Evolutionary conservation across 164 flowering plant species (phyloP).

Genomic region (Chloranthus sessilifolius): DNA sequence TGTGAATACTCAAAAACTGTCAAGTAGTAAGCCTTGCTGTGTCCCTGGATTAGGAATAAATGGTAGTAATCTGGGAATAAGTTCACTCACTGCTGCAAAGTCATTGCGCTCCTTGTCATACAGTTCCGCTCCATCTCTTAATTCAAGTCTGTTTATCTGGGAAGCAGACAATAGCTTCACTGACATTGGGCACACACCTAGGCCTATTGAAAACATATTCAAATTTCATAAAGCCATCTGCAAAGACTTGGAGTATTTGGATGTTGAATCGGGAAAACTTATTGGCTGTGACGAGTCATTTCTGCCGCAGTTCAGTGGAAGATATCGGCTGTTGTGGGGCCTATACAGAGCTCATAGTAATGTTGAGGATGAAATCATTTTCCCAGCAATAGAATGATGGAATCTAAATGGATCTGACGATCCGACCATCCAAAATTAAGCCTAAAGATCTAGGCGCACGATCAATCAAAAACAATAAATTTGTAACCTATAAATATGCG

Average conservation of each 20-base stretch:
- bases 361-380: constrained; percentile 96
- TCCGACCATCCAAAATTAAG: too few relatives aligned
- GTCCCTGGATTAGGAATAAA: constrained; percentile 87
- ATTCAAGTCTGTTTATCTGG: constrained; percentile 86
- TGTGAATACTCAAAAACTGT: constrained; percentile 19
- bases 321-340: constrained; percentile 87
- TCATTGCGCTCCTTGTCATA: constrained; percentile 64
- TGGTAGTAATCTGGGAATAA: constrained; percentile 42
- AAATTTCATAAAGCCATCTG: constrained; percentile 91
- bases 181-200: constrained; percentile 30
- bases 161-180: constrained; percentile 55
- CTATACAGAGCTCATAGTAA: constrained; percentile 93
- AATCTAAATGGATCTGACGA: too few relatives aligned
- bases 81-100: constrained; percentile 59
- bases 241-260: constrained; percentile 90
- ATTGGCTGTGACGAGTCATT: constrained; percentile 55
- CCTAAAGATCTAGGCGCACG: too few relatives aligned
- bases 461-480: too few relatives aligned
- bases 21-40: constrained; percentile 55
- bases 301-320: constrained; percentile 77
- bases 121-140: constrained; percentile 77
- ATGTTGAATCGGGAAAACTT: constrained; percentile 88
- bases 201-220: constrained; percentile 89
- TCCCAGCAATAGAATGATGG: constrained; percentile 91
- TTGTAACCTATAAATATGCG: too few relatives aligned